phyloP scores from a whole-genome alignment of 306 rosid genomes.

The Castanea mollissima region DNA sequence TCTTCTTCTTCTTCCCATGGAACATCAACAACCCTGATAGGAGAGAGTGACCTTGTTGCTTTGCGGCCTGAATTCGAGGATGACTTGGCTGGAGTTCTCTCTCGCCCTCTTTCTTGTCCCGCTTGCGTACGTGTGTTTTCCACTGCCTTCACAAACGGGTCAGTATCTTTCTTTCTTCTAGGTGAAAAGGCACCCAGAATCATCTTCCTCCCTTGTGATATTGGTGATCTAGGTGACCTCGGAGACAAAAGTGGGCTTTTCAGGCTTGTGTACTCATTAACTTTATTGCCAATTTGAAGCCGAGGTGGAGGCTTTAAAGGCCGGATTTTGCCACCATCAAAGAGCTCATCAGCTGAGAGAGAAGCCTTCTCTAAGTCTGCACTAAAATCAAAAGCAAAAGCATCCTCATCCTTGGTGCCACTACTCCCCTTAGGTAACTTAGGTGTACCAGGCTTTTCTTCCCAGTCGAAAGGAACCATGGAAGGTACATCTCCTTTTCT shows the following conservation, averaged over 20 bases:
- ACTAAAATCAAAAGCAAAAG: constrained; percentile 59
- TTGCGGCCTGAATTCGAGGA: constrained; percentile 46
- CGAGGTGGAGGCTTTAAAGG: constrained; percentile 42
- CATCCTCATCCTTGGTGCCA: constrained; percentile 12
- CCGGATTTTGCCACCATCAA: constrained; percentile 63
- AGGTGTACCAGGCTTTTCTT: neutral
- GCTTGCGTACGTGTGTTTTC: constrained; percentile 2
- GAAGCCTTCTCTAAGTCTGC: constrained; percentile 37
- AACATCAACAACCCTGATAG: constrained; percentile 44
- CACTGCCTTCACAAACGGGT: neutral
- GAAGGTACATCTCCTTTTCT: neutral
- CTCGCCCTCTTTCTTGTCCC: constrained; percentile 57
- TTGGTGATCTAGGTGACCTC: constrained; percentile 9
- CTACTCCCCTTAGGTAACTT: neutral
- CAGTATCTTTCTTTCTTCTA: constrained; percentile 22
- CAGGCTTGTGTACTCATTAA: neutral
- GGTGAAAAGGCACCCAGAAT: constrained; percentile 38
- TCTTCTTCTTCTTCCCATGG: constrained; percentile 51
- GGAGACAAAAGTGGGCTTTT: constrained; percentile 32
- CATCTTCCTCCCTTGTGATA: constrained; percentile 29
- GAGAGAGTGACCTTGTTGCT: constrained; percentile 66
- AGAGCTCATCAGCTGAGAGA: constrained; percentile 83
- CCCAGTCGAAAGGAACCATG: neutral
- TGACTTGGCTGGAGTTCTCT: constrained; percentile 24
- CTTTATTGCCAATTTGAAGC: neutral